Evolutionary conservation across 495 filamentous ascomycete genomes (phyloP).

Genomic region (Xylaria nigripes): DNA sequence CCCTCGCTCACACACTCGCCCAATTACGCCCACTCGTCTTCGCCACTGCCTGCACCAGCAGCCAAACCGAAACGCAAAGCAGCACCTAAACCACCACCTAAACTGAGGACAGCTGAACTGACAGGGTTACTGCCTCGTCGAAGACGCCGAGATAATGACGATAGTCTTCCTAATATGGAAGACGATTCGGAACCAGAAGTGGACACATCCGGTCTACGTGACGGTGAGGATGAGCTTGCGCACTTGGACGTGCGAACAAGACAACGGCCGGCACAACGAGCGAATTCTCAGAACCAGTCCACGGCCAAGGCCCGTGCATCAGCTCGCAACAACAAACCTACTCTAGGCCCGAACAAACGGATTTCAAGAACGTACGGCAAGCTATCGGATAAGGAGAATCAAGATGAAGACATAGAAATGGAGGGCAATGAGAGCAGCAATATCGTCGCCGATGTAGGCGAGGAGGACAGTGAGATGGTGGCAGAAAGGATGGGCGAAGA

Average conservation of each 20-base stretch:
- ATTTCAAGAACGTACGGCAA: constrained; percentile 30
- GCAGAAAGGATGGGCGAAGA: constrained; percentile 28
- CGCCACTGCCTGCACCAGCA: constrained; percentile 18
- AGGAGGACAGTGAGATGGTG: constrained; percentile 24
- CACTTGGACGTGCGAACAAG: constrained; percentile 26
- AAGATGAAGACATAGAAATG: constrained; percentile 19
- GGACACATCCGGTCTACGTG: constrained; percentile 21
- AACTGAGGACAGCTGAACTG: constrained; percentile 37
- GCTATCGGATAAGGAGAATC: constrained; percentile 38
- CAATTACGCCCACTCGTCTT: constrained; percentile 29
- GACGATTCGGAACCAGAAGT: constrained; percentile 24
- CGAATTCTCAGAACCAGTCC: constrained; percentile 8
- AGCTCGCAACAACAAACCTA: constrained; percentile 15
- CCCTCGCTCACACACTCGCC: constrained; percentile 46
- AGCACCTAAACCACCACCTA: constrained; percentile 16
- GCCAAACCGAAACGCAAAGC: constrained; percentile 17
- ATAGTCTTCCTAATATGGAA: constrained; percentile 5
- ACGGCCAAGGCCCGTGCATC: not conserved
- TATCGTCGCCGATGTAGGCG: not conserved
- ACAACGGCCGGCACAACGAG: constrained; percentile 16
- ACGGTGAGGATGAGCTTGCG: constrained; percentile 32
- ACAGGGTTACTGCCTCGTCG: constrained; percentile 34
- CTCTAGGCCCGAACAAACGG: constrained; percentile 17
- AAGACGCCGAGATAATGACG: constrained; percentile 22
- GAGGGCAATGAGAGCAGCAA: constrained; percentile 8